Evolutionary conservation across 2,329 filamentous ascomycete species (phyloP).

Genomic region (Fusarium sp.): DNA sequence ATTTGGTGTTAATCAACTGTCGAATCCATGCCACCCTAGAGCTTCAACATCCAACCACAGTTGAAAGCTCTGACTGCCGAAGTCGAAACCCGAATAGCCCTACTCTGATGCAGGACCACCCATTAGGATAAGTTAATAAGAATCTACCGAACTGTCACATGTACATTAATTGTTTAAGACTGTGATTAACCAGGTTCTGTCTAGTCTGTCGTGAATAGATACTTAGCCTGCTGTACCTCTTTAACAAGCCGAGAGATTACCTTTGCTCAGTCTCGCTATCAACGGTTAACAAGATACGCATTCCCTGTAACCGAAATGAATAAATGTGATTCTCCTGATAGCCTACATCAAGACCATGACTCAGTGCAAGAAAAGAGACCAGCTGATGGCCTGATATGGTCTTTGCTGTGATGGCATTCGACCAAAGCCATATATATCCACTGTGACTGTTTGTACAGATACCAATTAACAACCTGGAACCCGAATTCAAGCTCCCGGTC

Average conservation of each 20-base stretch:
- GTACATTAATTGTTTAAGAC: background rate
- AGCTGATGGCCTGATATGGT: conserved; percentile 11
- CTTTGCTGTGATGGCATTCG: background rate
- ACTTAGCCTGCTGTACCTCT: conserved; percentile 1
- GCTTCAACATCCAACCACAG: background rate
- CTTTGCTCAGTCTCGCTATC: background rate
- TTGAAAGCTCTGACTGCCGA: conserved; percentile 17
- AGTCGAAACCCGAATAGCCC: conserved; percentile 5
- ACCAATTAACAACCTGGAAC: conserved; percentile 2
- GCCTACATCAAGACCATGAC: conserved; percentile 6
- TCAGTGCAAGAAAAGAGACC: background rate
- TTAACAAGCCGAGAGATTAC: no score
- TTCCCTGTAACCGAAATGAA: conserved; percentile 13
- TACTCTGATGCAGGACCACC: conserved; percentile 8
- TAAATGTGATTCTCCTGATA: background rate
- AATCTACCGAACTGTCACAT: conserved; percentile 11
- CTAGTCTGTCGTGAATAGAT: background rate
- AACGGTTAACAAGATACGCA: background rate
- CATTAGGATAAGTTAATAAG: conserved; percentile 4
- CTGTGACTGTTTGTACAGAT: background rate
- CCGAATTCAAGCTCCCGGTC: conserved; percentile 22
- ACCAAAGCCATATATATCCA: conserved; percentile 11
- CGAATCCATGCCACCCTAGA: background rate
- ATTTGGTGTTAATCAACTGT: background rate
- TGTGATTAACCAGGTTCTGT: background rate